Evolutionary conservation across 2,329 filamentous ascomycete genomes (phyloP), one percentile per base, ranked within the genome.

Genomic region (Dactylellina haptotyla): DNA sequence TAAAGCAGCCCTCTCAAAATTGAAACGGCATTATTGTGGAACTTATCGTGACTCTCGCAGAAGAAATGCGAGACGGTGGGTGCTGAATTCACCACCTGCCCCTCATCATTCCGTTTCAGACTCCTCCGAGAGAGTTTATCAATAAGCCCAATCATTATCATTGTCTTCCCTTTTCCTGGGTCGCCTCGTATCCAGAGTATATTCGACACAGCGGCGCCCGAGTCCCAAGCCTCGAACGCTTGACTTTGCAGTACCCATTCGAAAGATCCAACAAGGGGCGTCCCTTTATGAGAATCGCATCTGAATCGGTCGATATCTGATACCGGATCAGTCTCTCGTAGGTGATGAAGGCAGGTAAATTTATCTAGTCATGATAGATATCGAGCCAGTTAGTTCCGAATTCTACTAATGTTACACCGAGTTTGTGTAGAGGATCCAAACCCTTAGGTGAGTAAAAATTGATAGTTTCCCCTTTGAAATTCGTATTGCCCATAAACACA

Each of bases 141-240:
- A 12, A 79, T 75, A 4, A 79, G 78, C 20, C 78, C 77, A 1
- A 51, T 79, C 0, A 81, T 57, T 1, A 81, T 71, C 80, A 81
- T 82, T 0, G 79, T 82, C 53, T 81, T 82, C 0, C 80, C 80
- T 57, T 81, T 82, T 2, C 80, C 80, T 0, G 80, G 78, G 10
- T 80, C 79, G 1, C 80, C 81, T 18, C 77, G 80, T 4, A 82
- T 76, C 80, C n/a, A n/a, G n/a, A n/a, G n/a, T n/a, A n/a, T n/a
- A n/a, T n/a, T n/a, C n/a, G n/a, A n/a, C n/a, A n/a, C n/a, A n/a
- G n/a, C n/a, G n/a, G n/a, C n/a, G n/a, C n/a, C n/a, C n/a, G n/a
- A n/a, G n/a, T n/a, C n/a, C n/a, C n/a, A n/a, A n/a, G n/a, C n/a
- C n/a, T n/a, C n/a, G n/a, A n/a, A n/a, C n/a, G n/a, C n/a, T n/a